Percentiles rank a stretch among this genome's conserved stretches.
phyloP scores from a whole-genome alignment of 768 basidiomycete genomes.

The Serendipita indica region DNA sequence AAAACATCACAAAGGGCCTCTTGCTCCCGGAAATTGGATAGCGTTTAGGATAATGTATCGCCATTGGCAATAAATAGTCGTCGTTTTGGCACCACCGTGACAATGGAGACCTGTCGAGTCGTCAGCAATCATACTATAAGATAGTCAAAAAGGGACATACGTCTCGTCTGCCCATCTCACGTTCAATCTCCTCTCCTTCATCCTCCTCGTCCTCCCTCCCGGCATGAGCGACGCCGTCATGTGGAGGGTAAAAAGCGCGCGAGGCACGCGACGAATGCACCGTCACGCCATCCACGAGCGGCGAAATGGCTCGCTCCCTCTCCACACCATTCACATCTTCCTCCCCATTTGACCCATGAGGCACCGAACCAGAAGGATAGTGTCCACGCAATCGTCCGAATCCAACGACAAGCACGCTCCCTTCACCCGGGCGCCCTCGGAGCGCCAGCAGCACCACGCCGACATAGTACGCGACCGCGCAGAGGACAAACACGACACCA shows the following conservation, averaged over 20 bases:
- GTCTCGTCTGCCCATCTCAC: conserved; percentile 67
- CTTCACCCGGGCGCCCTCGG: conserved; percentile 36
- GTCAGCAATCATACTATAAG: neutral
- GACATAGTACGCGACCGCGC: conserved; percentile 44
- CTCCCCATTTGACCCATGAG: neutral
- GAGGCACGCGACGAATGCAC: neutral
- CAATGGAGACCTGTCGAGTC: conserved; percentile 39
- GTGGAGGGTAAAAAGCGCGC: neutral
- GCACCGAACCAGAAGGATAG: conserved; percentile 23
- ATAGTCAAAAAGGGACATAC: conserved; percentile 23
- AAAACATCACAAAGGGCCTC: no score
- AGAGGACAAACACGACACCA: conserved; percentile 47
- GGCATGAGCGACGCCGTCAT: conserved; percentile 15
- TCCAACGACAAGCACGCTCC: conserved; percentile 9
- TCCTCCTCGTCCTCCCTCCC: conserved; percentile 64
- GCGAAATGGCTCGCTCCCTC: neutral
- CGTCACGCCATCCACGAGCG: neutral
- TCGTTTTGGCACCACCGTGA: conserved; percentile 57
- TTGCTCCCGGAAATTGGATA: no score
- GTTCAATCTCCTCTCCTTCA: conserved; percentile 65
- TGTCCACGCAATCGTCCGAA: conserved; percentile 14
- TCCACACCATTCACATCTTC: neutral
- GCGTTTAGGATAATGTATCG: neutral
- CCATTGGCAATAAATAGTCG: conserved; percentile 54
- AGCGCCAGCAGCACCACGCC: conserved; percentile 40